Evolutionary conservation across 352 stramenopile species (phyloP), one percentile per base, ranked within the genome.

Genomic region (Globisporangium irregulare): DNA sequence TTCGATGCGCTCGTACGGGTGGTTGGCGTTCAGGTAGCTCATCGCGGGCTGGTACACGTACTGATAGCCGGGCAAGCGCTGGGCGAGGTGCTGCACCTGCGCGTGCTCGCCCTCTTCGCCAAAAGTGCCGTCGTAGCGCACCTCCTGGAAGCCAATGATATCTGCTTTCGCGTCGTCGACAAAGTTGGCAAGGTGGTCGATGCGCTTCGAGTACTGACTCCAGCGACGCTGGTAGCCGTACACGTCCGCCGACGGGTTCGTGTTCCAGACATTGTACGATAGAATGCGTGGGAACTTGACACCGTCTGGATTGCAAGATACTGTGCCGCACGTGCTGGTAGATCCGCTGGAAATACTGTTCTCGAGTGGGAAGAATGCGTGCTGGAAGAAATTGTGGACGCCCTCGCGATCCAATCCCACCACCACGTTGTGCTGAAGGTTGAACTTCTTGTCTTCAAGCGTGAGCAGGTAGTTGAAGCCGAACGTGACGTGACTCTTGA

Each of bases 251-350:
- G 86, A 87, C 4, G 90, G 90, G 61, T 96, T 97, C 12, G 88
- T 95, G 74, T 95, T 96, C 90, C 90, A 97, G 14, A 96, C 81
- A 51, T 97, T 97, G 77, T 92, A 97, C 53, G 88, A 90, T 38
- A 95, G 69, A 36, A 96, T 94, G 24, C 86, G 78, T 14, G 86
- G 86, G 0, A 64, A 72, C 27, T 53, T 51, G 4, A 60, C 53
- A 14, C 14, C 46, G 5, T 38, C 46, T 18, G 38, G 20, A 8
- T 56, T 22, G n/a, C 59, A 48, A 10, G 29, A 48, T 50, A 2
- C 43, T 50, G 43, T 20, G 6, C 18, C 43, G 43, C n/a, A 56
- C 3, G 32, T 34, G 18, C 18, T 56, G 7, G 43, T 46, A 32
- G 20, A 15, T n/a, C 20, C 32, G 20, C 10, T 1, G 3, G 18